Percentiles rank a stretch among this genome's conserved stretches.
These are phyloP conservation scores for Triticum turgidum DNA, from an alignment of 176 grass and related monocot species.

Conservation along the genomic window DNA sequence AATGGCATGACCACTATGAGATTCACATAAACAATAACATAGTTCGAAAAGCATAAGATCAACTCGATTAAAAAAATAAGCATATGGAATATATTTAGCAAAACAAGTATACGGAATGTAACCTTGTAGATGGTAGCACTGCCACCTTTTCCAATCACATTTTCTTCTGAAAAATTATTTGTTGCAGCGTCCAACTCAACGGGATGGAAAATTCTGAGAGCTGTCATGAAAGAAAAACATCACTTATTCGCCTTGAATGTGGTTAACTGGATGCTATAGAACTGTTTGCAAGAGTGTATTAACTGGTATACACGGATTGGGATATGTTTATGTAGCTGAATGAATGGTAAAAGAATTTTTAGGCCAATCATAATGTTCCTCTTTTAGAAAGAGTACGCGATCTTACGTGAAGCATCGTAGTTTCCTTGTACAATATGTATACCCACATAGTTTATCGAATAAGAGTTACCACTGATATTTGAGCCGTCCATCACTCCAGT, in stretches of 20 bases:
- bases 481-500: neutral
- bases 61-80: neutral
- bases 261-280: neutral
- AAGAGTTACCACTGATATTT: neutral
- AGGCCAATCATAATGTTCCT: neutral
- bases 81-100: neutral
- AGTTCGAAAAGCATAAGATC: neutral
- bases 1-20: neutral
- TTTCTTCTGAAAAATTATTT: neutral
- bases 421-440: neutral
- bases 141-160: neutral
- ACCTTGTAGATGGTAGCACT: neutral
- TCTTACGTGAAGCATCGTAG: neutral
- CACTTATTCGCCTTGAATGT: neutral
- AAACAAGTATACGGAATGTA: neutral
- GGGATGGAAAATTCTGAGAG: neutral
- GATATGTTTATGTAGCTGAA: neutral
- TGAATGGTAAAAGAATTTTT: neutral
- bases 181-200: neutral
- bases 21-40: neutral
- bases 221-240: neutral
- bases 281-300: neutral
- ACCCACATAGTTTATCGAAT: neutral
- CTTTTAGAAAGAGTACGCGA: neutral
- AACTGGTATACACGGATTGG: neutral